Evolutionary conservation across 192 early-diverging fungal species (phyloP), one percentile per base, ranked within the genome.

Genomic region (Thamnidium elegans): DNA sequence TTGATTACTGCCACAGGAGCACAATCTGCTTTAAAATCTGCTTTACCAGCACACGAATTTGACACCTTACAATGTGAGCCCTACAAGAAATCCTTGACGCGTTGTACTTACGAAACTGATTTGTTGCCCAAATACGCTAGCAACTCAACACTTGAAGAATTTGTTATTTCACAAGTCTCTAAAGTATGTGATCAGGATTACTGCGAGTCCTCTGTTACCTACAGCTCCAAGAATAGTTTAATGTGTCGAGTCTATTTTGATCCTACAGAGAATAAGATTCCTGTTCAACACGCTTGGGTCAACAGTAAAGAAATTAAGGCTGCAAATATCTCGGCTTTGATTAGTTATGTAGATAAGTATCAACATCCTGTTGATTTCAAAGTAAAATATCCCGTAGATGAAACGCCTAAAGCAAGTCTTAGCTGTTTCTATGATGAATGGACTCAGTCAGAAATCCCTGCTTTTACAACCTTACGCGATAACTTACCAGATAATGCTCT

Each of bases 361-460:
- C 54, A 54, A 42, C 20, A 42, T 21, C 55, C 61, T 23, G 26
- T 52, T 13, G 11, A 31, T 13, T 62, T 55, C 42, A 53, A 54
- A 34, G 15, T 77, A 17, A 61, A 67, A 39, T 47, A 69, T 15
- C 58, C 58, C 7, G 4, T 19, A 1, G 39, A 59, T 44, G 17
- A 56, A 20, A 4, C 36, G 7, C 45, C 58, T 30, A 70, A 76
- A 5, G 50, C 63, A 1, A 42, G 11, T 14, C 36, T 54, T 20
- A 63, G 59, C 32, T 83, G 81, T 47, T 59, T 68, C n/a, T 83
- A 83, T 36, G 81, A 83, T 61, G 81, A 83, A 54, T 83, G 81
- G 81, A 67, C 65, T n/a, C 48, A 68, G 1, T 61, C 52, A 0
- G 69, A 74, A 48, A 67, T 80, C 8, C 81, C 78, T 47, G 81